Conservation (phyloP, 345 rosid species). For the Lumnitzera littorea region DNA sequence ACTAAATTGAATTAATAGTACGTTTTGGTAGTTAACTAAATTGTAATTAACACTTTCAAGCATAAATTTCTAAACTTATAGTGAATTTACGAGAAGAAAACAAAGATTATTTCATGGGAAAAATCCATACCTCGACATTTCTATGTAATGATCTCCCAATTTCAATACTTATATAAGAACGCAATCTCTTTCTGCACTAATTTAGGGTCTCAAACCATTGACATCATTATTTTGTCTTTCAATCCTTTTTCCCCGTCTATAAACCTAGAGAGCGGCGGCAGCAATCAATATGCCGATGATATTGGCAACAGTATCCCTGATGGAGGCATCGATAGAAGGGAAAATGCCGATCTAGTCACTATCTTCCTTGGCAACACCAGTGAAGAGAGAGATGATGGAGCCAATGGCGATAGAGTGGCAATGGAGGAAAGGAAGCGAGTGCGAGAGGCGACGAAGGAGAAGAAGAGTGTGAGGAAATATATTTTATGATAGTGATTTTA, state of each 20-base stretch:
- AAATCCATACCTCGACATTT: neutral
- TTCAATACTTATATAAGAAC: neutral
- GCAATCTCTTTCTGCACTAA: no score
- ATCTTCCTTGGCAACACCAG: slow-evolving; percentile 89
- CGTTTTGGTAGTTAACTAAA: no score
- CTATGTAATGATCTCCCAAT: neutral
- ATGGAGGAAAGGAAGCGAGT: slow-evolving; percentile 46
- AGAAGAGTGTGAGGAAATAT: slow-evolving; percentile 55
- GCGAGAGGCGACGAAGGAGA: slow-evolving; percentile 48
- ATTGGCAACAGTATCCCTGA: slow-evolving; percentile 75
- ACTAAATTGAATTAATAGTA: no score
- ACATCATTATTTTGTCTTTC: slow-evolving; percentile 15
- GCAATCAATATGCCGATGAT: slow-evolving; percentile 56
- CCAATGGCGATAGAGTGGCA: slow-evolving; percentile 54
- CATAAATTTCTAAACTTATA: no score
- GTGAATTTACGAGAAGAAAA: no score
- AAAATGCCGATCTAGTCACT: slow-evolving; percentile 73
- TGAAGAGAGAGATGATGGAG: slow-evolving; percentile 57
- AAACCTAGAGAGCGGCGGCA: slow-evolving; percentile 31
- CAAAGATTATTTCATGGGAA: no score
- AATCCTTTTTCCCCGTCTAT: slow-evolving; percentile 12
- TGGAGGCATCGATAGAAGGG: slow-evolving; percentile 82
- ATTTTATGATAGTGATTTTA: no score
- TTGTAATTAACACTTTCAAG: no score
- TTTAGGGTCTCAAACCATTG: slow-evolving; percentile 38